These are phyloP conservation scores for Flaveria brownii DNA, from an alignment of 129 eudicot species.

Conservation along the genomic window DNA sequence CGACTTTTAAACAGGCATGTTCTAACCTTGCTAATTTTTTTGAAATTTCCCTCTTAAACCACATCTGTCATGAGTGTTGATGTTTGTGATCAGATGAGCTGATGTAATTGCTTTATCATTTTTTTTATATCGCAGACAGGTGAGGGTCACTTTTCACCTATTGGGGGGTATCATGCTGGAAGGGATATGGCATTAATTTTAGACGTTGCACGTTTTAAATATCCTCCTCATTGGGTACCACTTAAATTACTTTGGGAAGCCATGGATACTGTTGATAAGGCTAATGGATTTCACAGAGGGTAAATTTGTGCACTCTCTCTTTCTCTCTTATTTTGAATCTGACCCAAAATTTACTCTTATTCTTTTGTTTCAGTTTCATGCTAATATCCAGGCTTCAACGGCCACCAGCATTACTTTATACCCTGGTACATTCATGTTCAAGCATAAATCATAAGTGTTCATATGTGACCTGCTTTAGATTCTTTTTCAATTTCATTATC, in stretches of 20 bases:
- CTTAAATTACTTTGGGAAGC: constrained; percentile 97
- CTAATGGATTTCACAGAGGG: constrained; percentile 89
- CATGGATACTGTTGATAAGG: constrained; percentile 78
- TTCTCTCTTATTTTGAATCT: constrained; percentile 1
- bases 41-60: background rate
- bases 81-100: constrained; percentile 10
- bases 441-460: constrained; percentile 1
- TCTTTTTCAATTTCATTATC: background rate
- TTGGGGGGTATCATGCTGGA: constrained; percentile 99
- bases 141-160: constrained; percentile 94
- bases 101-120: constrained; percentile 2
- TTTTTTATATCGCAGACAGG: constrained; percentile 70
- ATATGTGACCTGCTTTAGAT: constrained; percentile 6
- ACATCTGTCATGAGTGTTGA: background rate
- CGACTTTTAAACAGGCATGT: constrained; percentile 76
- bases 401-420: constrained; percentile 88
- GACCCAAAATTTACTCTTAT: background rate
- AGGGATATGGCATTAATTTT: constrained; percentile 85
- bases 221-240: constrained; percentile 99
- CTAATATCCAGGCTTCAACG: constrained; percentile 82
- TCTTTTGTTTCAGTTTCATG: constrained; percentile 70
- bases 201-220: constrained; percentile 97
- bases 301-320: constrained; percentile 26
- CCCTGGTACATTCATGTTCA: constrained; percentile 70
- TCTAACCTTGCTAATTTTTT: background rate